These are phyloP conservation scores for Malus orientalis DNA, from an alignment of 306 rosid genomes.

Conservation along the genomic window DNA sequence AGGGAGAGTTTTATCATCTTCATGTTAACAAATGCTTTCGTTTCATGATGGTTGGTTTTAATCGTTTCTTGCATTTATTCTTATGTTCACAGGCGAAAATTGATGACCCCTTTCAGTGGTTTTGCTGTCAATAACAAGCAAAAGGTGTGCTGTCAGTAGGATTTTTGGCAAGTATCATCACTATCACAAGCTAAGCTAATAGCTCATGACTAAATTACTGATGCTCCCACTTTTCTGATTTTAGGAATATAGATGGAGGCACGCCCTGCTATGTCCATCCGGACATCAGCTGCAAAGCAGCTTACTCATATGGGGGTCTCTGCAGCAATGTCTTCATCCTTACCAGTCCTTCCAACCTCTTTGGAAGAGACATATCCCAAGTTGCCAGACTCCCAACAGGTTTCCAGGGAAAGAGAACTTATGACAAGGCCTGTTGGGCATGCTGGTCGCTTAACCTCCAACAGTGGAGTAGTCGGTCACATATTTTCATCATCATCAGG, in stretches of 20 bases:
- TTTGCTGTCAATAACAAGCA: conserved; percentile 30
- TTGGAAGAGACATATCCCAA: conserved; percentile 59
- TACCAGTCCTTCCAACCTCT: conserved; percentile 50
- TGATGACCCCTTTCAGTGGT: conserved; percentile 43
- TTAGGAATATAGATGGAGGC: conserved; percentile 69
- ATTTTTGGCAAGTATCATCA: conserved; percentile 35
- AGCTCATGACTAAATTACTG: conserved; percentile 19
- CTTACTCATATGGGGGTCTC: conserved; percentile 56
- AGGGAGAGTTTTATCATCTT: conserved; percentile 8
- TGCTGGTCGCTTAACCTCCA: conserved; percentile 47
- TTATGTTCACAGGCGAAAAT: conserved; percentile 26
- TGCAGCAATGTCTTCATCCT: conserved; percentile 51
- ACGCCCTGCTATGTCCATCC: conserved; percentile 52
- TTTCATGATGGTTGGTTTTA: conserved; percentile 13
- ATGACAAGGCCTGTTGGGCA: conserved; percentile 40
- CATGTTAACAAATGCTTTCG: conserved; percentile 12
- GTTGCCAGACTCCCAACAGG: conserved; percentile 60
- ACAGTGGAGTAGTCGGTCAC: conserved; percentile 72
- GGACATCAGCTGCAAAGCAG: conserved; percentile 57
- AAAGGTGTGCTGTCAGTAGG: conserved; percentile 11
- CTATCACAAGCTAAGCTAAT: conserved; percentile 10
- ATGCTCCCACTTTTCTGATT: conserved; percentile 22
- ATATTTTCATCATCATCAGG: conserved; percentile 82
- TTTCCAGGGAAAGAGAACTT: conserved; percentile 49
- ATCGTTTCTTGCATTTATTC: conserved; percentile 5